Evolutionary conservation across 495 filamentous ascomycete species (phyloP).

Genomic region (Tricharina praecox): DNA sequence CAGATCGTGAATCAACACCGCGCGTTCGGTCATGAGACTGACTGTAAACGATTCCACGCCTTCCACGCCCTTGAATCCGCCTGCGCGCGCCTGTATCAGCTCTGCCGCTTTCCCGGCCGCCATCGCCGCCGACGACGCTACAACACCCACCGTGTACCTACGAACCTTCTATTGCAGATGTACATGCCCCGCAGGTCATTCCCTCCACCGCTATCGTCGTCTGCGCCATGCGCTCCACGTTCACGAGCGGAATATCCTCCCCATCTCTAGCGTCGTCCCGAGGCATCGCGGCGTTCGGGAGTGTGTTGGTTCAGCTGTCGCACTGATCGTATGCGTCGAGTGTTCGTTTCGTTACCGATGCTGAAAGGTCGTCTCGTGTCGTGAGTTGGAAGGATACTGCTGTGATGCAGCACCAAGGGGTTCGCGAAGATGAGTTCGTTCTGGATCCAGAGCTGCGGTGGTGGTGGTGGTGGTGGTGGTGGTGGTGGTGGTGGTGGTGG

Average conservation of each 20-base stretch:
- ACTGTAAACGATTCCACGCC: constrained; percentile 74
- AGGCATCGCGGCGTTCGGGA: neutral
- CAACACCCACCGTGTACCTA: constrained; percentile 16
- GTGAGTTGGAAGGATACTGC: too few species aligned
- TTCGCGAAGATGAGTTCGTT: too few species aligned
- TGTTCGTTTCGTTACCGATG: too few species aligned
- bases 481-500: too few species aligned
- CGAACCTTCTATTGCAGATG: constrained; percentile 69
- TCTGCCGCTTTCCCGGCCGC: too few species aligned
- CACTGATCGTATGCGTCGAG: too few species aligned
- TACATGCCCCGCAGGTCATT: constrained; percentile 96
- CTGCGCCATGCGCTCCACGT: constrained; percentile 30
- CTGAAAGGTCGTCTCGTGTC: too few species aligned
- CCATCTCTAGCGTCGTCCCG: neutral
- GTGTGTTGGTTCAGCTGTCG: too few species aligned
- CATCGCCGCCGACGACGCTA: neutral
- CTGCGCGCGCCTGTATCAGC: constrained; percentile 16
- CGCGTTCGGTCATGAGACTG: constrained; percentile 80
- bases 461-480: too few species aligned
- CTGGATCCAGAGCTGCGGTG: too few species aligned
- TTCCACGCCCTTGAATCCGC: constrained; percentile 60
- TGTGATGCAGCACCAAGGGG: too few species aligned
- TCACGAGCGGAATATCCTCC: constrained; percentile 13
- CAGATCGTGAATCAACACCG: constrained; percentile 78
- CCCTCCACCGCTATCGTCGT: constrained; percentile 85